Evolutionary conservation across 768 basidiomycete species (phyloP).

Genomic region (Fibroporia radiculosa): DNA sequence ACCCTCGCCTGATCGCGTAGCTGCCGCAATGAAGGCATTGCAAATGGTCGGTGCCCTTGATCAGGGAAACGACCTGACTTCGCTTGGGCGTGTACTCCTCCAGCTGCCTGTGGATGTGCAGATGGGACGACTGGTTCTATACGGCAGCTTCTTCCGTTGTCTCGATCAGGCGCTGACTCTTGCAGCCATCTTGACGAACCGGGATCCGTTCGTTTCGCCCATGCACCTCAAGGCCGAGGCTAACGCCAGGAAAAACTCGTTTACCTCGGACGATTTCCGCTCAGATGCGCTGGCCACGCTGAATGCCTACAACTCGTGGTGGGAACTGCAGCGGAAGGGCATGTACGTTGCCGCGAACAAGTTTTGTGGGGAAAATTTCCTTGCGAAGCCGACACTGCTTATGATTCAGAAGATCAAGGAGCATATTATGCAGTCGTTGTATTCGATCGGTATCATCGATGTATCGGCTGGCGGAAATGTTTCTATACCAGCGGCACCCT

Average conservation of each 20-base stretch:
- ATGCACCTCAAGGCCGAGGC: slow-evolving; percentile 69
- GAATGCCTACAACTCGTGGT: slow-evolving; percentile 80
- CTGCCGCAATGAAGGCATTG: slow-evolving; percentile 70
- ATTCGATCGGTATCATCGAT: slow-evolving; percentile 74
- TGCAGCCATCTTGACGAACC: slow-evolving; percentile 84
- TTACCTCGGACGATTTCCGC: slow-evolving; percentile 71
- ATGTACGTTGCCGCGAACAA: slow-evolving; percentile 59
- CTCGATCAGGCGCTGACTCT: slow-evolving; percentile 81
- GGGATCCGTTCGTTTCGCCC: slow-evolving; percentile 87
- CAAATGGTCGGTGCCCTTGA: slow-evolving; percentile 87
- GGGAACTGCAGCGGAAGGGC: slow-evolving; percentile 56
- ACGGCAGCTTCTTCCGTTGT: slow-evolving; percentile 90
- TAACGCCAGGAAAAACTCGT: slow-evolving; percentile 63
- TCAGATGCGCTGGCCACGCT: slow-evolving; percentile 80
- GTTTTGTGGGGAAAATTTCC: slow-evolving; percentile 82
- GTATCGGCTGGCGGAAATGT: slow-evolving; percentile 55
- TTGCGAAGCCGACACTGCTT: slow-evolving; percentile 77
- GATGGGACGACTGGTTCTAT: slow-evolving; percentile 83
- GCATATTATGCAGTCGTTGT: slow-evolving; percentile 70
- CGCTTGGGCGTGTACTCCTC: slow-evolving; percentile 81
- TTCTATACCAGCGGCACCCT: slow-evolving; percentile 15
- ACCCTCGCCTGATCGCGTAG: slow-evolving; percentile 68
- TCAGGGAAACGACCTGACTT: slow-evolving; percentile 64
- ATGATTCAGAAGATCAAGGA: slow-evolving; percentile 74
- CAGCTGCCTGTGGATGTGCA: slow-evolving; percentile 87